Evolutionary conservation across 192 early-diverging fungal species (phyloP).

Genomic region (Podila epigama): DNA sequence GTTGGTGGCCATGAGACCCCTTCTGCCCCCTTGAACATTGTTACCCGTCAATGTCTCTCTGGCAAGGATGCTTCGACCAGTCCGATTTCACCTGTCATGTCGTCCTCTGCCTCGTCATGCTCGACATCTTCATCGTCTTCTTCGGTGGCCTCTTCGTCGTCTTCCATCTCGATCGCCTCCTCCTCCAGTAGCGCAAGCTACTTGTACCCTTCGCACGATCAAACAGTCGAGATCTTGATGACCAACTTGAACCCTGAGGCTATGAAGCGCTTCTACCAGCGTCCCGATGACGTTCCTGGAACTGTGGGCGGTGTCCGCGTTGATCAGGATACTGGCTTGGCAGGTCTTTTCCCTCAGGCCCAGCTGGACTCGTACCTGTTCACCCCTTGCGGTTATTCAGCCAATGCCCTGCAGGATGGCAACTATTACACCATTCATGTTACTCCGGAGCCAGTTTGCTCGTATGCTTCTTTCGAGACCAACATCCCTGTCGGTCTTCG

Average conservation of each 20-base stretch:
- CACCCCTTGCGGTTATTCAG: slow-evolving; percentile 96
- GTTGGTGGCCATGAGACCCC: slow-evolving; percentile 17
- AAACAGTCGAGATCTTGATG: slow-evolving; percentile 97
- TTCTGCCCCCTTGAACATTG: slow-evolving; percentile 20
- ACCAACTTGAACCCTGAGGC: slow-evolving; percentile 82
- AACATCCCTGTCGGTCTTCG: slow-evolving; percentile 77
- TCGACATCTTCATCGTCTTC: slow-evolving; percentile 12
- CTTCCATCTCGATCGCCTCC: slow-evolving; percentile 40
- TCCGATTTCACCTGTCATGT: neutral
- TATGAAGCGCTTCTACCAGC: slow-evolving; percentile 81
- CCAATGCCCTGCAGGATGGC: slow-evolving; percentile 84
- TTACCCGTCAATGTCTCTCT: slow-evolving; percentile 10
- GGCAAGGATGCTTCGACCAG: neutral
- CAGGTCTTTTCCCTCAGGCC: slow-evolving; percentile 81
- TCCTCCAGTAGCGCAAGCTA: slow-evolving; percentile 41
- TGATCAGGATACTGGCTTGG: slow-evolving; percentile 81
- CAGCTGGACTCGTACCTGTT: slow-evolving; percentile 91
- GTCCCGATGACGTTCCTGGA: slow-evolving; percentile 65
- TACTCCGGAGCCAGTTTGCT: slow-evolving; percentile 97
- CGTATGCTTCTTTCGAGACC: slow-evolving; percentile 99
- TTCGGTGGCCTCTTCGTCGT: slow-evolving; percentile 41
- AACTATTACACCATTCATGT: slow-evolving; percentile 98
- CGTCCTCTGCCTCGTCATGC: slow-evolving; percentile 8
- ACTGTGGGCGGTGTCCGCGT: slow-evolving; percentile 70
- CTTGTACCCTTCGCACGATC: slow-evolving; percentile 69